Percentiles rank a stretch among this genome's conserved stretches.
Conservation (phyloP, 306 rosid species). For the Castanea crenata region DNA sequence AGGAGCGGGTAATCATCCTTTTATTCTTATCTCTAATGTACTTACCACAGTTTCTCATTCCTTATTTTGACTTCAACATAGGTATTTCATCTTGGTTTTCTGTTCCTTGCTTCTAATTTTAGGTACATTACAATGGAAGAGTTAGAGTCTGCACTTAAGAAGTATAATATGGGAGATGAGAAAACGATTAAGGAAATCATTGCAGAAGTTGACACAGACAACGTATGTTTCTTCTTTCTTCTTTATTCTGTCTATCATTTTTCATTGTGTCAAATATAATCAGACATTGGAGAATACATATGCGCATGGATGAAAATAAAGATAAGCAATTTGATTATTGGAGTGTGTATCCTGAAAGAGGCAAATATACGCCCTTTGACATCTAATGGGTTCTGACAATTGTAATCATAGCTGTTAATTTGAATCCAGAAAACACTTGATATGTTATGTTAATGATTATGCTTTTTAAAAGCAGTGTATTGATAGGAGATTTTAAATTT, state of each 20-base stretch:
- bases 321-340: too few relatives aligned
- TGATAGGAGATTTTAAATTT: neutral
- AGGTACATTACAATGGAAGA: conserved; percentile 91
- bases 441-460: neutral
- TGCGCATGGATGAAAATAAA: too few relatives aligned
- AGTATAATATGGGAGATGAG: conserved; percentile 91
- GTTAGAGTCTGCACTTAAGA: conserved; percentile 80
- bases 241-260: neutral
- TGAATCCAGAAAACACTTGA: neutral
- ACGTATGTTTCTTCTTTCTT: conserved; percentile 43
- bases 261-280: neutral
- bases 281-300: too few relatives aligned
- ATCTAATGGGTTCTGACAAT: neutral
- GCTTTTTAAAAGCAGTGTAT: neutral
- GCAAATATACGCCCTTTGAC: neutral
- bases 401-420: neutral
- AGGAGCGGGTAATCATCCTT: conserved; percentile 71
- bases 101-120: conserved; percentile 17
- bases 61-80: too few relatives aligned
- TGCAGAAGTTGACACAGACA: conserved; percentile 91
- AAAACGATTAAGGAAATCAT: conserved; percentile 92
- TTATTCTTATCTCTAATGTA: neutral
- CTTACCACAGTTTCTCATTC: neutral
- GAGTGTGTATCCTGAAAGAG: neutral
- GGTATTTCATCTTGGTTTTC: conserved; percentile 9